A percentile compares a stretch with the other conserved stretches of the same genome.
These are phyloP conservation scores for Dichotomopilus funicola DNA, from an alignment of 2,329 filamentous ascomycete genomes.

Conservation along the genomic window DNA sequence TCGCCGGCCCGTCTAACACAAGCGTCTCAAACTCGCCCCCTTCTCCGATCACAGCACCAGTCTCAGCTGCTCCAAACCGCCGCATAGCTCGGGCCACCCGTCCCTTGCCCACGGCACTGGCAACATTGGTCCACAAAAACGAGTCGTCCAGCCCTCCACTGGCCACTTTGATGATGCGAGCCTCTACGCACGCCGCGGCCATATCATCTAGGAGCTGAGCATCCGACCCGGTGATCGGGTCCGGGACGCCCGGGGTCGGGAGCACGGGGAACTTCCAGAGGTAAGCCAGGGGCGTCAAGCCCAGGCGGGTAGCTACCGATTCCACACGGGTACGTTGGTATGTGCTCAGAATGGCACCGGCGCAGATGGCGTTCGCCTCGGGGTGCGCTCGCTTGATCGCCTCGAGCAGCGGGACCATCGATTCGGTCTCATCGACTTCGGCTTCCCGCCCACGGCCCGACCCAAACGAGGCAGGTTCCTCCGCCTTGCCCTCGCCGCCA, in stretches of 20 bases:
- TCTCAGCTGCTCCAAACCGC: conserved; percentile 58
- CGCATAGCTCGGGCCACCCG: conserved; percentile 49
- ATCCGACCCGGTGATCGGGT: conserved; percentile 27
- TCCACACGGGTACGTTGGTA: conserved; percentile 97
- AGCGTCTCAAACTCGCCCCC: conserved; percentile 96
- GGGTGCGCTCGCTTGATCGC: conserved; percentile 64
- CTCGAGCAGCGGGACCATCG: conserved; percentile 67
- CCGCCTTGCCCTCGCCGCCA: too few species aligned
- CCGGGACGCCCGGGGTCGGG: conserved; percentile 38
- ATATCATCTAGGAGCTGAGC: conserved; percentile 72
- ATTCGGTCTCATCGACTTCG: conserved; percentile 78
- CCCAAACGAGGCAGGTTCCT: too few species aligned
- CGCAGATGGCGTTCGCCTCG: conserved; percentile 76
- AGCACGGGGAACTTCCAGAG: conserved; percentile 86
- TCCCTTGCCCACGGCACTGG: conserved; percentile 43
- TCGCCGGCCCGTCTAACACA: conserved; percentile 69
- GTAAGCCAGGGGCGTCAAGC: conserved; percentile 74
- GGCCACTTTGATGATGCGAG: conserved; percentile 91
- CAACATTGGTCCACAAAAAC: conserved; percentile 76
- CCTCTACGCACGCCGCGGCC: conserved; percentile 68
- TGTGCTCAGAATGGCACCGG: conserved; percentile 87
- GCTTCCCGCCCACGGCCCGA: background rate
- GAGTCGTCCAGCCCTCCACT: conserved; percentile 78
- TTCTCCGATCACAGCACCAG: conserved; percentile 76
- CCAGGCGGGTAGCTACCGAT: conserved; percentile 78